Base-by-base conservation (phyloP, 2,329 filamentous ascomycete species). In the Exophiala mesophila region DNA sequence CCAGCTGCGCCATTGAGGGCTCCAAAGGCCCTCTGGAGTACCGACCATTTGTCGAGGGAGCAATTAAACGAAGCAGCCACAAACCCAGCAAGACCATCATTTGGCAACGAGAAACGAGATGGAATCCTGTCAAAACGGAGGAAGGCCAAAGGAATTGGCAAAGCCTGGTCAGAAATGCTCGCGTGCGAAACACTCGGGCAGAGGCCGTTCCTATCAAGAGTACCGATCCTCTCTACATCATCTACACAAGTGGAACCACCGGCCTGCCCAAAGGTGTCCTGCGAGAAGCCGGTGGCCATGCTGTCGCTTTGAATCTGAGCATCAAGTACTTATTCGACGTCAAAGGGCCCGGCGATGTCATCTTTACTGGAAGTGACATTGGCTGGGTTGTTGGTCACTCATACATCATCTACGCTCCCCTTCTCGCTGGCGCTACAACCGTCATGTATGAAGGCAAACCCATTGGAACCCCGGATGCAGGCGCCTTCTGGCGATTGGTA, bases 361-460 rank as follows among this genome's bases (percentile, higher is more conserved):
- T 84, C 63, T 82, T 87, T 60, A 85, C 81, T 4, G 83, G 84
- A 1, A 87, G 82, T 10, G 89, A 97, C 58, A 90, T 96, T 43
- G 90, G 89, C 21, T 96, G 89, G 90, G 87, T 55, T 3, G 86
- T 92, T 0, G 86, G 86, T 2, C 80, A 88, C 59, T 84, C 80
- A 4, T 96, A 92, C 60, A 95, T 95, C 50, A 71, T 95, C 9
- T 96, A 96, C 59, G 89, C 80, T 3, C 89, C 89, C 9, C 76
- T 97, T 4, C 76, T 96, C 2, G 79, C 83, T 1, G 89, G 89
- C 4, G 88, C 89, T 2, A 82, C 88, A 1, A 94, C 88, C 0
- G 78, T 96, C 1, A 71, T 96, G 0, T 96, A 88, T 62, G 89
- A 96, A 66, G 90, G 89, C n/a, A 96, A 96, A 54, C 89, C 89